phyloP scores from a whole-genome alignment of 73 alveolate genomes.

The Blepharisma japonicum region DNA sequence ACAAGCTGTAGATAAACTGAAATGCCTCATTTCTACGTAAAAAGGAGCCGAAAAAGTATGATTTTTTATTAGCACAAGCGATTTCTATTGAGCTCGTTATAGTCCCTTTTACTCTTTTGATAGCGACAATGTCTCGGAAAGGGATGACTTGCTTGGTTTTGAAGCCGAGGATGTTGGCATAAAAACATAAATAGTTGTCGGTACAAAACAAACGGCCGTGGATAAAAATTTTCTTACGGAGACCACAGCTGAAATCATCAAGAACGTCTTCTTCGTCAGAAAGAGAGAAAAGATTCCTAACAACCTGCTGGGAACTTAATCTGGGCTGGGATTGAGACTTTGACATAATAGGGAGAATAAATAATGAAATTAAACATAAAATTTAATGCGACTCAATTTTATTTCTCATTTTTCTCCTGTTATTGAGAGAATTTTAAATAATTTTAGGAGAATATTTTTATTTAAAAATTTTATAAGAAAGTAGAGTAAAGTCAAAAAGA shows the following conservation, averaged over 20 bases:
- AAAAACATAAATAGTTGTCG: slow-evolving; percentile 75
- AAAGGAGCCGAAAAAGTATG: slow-evolving; percentile 44
- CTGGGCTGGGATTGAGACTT: neutral
- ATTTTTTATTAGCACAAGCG: slow-evolving; percentile 23
- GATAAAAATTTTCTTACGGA: slow-evolving; percentile 50
- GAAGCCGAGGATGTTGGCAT: slow-evolving; percentile 61
- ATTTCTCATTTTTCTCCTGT: no score
- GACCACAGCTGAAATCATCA: slow-evolving; percentile 84
- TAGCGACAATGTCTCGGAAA: slow-evolving; percentile 55
- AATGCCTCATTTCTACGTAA: slow-evolving; percentile 41
- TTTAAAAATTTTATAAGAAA: no score
- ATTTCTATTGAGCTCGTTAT: slow-evolving; percentile 46
- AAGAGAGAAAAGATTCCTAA: slow-evolving; percentile 62
- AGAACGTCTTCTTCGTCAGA: slow-evolving; percentile 68
- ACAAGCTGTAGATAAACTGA: slow-evolving; percentile 45
- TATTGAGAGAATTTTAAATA: no score
- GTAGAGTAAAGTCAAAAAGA: no score
- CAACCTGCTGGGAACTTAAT: slow-evolving; percentile 52
- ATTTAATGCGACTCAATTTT: no score
- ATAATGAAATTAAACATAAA: no score
- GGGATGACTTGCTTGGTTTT: slow-evolving; percentile 59
- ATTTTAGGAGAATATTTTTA: no score
- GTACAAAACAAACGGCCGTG: slow-evolving; percentile 79
- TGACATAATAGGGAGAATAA: no score
- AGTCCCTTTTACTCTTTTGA: slow-evolving; percentile 47